Evolutionary conservation across 139 green algal species (phyloP).

Genomic region (Volvox reticuliferus): DNA sequence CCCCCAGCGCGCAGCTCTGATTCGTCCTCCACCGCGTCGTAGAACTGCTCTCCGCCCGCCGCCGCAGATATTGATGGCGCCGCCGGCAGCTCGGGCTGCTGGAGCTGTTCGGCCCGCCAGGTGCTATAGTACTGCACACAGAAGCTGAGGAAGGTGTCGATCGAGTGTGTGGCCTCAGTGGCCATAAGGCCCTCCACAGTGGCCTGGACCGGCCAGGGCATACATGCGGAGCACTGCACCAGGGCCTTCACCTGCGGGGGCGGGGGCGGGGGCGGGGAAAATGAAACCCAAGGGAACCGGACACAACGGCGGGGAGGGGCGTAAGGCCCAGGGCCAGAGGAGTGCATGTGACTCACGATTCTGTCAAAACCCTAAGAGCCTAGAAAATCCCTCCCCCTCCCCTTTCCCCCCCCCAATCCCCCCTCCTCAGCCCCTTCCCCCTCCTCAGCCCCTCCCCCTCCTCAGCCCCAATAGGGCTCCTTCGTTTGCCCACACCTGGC

Average conservation of each 20-base stretch:
- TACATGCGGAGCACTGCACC: conserved; percentile 12
- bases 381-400: not conserved
- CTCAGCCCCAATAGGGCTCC: not conserved
- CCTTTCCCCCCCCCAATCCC: not conserved
- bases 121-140: not conserved
- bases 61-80: not conserved
- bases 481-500: not conserved
- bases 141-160: conserved; percentile 8
- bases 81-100: conserved; percentile 17
- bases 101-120: not conserved
- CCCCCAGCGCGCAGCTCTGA: not conserved
- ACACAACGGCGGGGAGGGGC: too few relatives aligned
- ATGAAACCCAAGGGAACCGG: too few relatives aligned
- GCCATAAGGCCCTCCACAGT: conserved; percentile 46
- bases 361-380: too few relatives aligned
- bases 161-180: conserved; percentile 6
- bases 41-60: conserved; percentile 5
- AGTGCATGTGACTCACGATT: too few relatives aligned
- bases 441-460: not conserved
- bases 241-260: conserved; percentile 9
- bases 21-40: conserved; percentile 25
- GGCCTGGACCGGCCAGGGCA: conserved; percentile 47
- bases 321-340: not conserved
- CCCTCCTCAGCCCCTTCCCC: not conserved
- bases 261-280: too few relatives aligned